Percentiles rank a stretch among this genome's conserved stretches.
Evolutionary conservation across 371 early-diverging fungal genomes (phyloP).

Genomic region (Mucor piriformis): DNA sequence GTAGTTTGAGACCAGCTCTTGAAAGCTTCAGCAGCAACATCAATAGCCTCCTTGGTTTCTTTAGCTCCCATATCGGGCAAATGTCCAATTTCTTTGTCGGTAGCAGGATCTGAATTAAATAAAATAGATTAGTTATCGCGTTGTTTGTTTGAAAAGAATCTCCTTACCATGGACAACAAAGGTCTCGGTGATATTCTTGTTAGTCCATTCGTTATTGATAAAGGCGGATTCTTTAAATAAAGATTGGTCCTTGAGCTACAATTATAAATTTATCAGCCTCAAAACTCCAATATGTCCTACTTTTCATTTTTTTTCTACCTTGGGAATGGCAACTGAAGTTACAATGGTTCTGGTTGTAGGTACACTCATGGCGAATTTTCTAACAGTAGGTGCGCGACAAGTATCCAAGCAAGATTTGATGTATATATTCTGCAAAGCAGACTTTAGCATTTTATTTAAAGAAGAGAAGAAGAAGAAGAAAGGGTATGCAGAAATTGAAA

Average conservation of each 20-base stretch:
- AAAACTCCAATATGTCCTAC: not conserved
- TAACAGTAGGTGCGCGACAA: constrained; percentile 14
- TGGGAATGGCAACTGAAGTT: constrained; percentile 31
- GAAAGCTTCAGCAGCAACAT: constrained; percentile 64
- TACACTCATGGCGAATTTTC: constrained; percentile 17
- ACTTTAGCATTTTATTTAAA: constrained; percentile 17
- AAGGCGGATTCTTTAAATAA: constrained; percentile 57
- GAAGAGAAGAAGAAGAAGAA: constrained; percentile 8
- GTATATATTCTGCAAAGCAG: constrained; percentile 35
- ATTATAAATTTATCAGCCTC: not conserved
- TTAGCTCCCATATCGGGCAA: constrained; percentile 69
- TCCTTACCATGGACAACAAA: constrained; percentile 49
- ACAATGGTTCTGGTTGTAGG: constrained; percentile 19
- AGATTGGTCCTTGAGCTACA: constrained; percentile 58
- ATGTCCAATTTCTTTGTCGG: constrained; percentile 63
- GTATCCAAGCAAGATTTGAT: constrained; percentile 38
- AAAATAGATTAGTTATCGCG: not conserved
- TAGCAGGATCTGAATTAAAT: constrained; percentile 58
- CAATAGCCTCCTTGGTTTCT: constrained; percentile 65
- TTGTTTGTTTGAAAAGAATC: not conserved
- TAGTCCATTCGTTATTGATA: constrained; percentile 62
- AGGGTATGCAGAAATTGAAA: not conserved
- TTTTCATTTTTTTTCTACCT: constrained; percentile 27
- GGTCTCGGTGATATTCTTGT: constrained; percentile 38
- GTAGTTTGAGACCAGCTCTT: constrained; percentile 66